Conservation (phyloP, 1,284 basidiomycete genomes). For the Moesziomyces parantarcticus region DNA sequence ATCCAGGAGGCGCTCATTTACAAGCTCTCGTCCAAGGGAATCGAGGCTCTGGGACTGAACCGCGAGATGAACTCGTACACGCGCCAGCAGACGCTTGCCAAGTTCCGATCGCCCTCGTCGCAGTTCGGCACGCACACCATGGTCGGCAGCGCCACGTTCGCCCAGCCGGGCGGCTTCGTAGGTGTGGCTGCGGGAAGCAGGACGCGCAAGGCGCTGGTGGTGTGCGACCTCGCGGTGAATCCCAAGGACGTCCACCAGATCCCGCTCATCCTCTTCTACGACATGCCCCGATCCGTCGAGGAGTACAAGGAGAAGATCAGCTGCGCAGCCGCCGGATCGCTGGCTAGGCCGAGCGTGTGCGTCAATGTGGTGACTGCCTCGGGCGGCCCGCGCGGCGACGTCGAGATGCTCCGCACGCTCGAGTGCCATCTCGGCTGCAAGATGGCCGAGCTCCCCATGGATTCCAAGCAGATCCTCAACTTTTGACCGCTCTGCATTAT, state of each 20-base stretch:
- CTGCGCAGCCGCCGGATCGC: slow-evolving; percentile 79
- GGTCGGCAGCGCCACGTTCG: slow-evolving; percentile 69
- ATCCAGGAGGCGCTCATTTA: slow-evolving; percentile 71
- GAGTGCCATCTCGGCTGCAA: slow-evolving; percentile 75
- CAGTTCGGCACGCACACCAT: slow-evolving; percentile 43
- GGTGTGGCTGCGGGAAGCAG: slow-evolving; percentile 34
- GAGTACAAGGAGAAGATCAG: slow-evolving; percentile 84
- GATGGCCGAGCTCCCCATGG: slow-evolving; percentile 59
- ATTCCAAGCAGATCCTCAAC: slow-evolving; percentile 57
- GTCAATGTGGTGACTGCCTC: slow-evolving; percentile 96
- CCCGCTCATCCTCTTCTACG: slow-evolving; percentile 82
- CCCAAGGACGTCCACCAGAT: slow-evolving; percentile 87
- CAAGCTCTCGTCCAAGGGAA: slow-evolving; percentile 83
- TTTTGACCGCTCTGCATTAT: slow-evolving; percentile 19
- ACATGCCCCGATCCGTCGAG: slow-evolving; percentile 92
- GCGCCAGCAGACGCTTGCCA: slow-evolving; percentile 81
- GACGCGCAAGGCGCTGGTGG: slow-evolving; percentile 76
- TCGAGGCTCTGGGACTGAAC: slow-evolving; percentile 81
- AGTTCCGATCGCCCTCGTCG: slow-evolving; percentile 75
- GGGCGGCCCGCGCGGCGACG: slow-evolving; percentile 78
- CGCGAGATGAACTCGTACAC: slow-evolving; percentile 85
- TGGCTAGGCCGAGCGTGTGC: slow-evolving; percentile 84
- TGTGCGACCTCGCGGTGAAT: slow-evolving; percentile 91
- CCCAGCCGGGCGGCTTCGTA: slow-evolving; percentile 74
- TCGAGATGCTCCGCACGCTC: slow-evolving; percentile 95